Evolutionary conservation across 129 eudicot genomes (phyloP), one percentile per base, ranked within the genome.

Genomic region (Chrysanthemum makinoi): DNA sequence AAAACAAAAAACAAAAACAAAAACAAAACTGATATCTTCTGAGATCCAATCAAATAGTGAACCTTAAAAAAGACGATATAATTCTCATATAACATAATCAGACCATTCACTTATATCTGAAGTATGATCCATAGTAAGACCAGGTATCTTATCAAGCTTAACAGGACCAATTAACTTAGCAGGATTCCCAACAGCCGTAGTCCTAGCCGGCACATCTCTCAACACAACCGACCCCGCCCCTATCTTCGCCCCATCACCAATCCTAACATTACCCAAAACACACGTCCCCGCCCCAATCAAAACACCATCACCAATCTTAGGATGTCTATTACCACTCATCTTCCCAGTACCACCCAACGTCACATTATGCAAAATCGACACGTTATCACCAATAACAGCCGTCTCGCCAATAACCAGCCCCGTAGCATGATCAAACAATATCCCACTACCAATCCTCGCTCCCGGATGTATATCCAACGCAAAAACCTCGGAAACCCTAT

Each of bases 61-160:
- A 66, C 18, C 71, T 48, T 67, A 9, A 14, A 59, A 72, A 16
- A 61, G 60, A 48, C 60, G 48, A 26, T 6, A 61, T 26, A 69
- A 69, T 52, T 12, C 13, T 48, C 74, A 89, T 43, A 89, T 89
- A 39, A 89, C 81, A 70, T 89, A 89, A 79, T 89, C 94, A 78
- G 90, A 89, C 96, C 96, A 89, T 33, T 84, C 82, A 35, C 72
- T 76, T 19, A 92, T 88, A 80, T 92, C 82, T 39, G 88, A 92
- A 66, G 96, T 89, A 77, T 92, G 98, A 67, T 92, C 98, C 98
- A 92, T 92, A 47, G 98, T 92, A 62, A 89, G 84, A 63, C 96
- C 87, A 61, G 98, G 98, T 56, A 89, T 85, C 76, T 86, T 86
- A 75, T 88, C 91, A 54, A 83, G 87, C 83, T 17, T 91, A 74